Evolutionary conservation across 2,329 filamentous ascomycete genomes (phyloP).

Genomic region (Aspergillus amoenus): DNA sequence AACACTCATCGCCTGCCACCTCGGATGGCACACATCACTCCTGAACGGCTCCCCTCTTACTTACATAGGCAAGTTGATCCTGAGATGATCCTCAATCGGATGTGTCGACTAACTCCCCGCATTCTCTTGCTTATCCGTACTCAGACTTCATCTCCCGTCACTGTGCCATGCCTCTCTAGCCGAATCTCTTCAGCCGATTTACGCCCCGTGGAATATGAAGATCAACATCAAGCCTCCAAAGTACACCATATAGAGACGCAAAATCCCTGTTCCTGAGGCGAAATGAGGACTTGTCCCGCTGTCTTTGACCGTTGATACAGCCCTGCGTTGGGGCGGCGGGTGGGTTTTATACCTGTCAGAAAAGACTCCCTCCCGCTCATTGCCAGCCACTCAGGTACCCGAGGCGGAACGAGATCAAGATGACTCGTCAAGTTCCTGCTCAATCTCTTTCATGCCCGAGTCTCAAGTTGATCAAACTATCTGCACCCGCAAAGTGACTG

Average conservation of each 20-base stretch:
- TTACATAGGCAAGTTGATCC: neutral
- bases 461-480: neutral
- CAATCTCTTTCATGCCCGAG: neutral
- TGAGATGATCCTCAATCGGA: neutral
- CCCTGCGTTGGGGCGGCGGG: neutral
- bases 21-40: neutral
- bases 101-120: neutral
- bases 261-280: neutral
- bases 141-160: neutral
- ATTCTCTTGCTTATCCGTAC: neutral
- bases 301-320: neutral
- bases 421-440: conserved; percentile 1
- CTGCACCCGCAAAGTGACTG: neutral
- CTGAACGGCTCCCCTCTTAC: neutral
- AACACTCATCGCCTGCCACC: neutral
- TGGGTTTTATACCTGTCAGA: conserved; percentile 4
- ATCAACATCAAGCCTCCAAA: neutral
- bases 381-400: neutral
- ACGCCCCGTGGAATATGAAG: neutral
- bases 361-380: neutral
- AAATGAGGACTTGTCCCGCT: neutral
- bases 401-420: neutral
- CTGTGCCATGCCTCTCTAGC: neutral
- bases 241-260: neutral
- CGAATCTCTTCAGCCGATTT: neutral